A percentile compares a stretch with the other conserved stretches of the same genome.
Conservation (phyloP, 2,329 filamentous ascomycete genomes). For the Pestalotiopsis fici region DNA sequence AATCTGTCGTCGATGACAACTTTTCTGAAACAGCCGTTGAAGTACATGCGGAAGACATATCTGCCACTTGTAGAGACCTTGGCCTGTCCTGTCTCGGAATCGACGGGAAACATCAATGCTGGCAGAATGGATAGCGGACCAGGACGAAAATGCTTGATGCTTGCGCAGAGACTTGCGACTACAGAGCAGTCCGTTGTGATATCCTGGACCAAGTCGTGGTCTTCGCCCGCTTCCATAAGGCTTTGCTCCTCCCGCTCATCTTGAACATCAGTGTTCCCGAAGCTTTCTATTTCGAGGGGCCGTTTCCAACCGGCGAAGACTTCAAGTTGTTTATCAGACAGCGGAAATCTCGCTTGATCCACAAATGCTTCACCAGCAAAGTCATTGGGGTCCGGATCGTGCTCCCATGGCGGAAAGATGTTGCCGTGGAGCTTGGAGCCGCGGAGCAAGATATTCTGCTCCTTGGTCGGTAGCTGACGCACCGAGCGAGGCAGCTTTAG, state of each 20-base stretch:
- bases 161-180: constrained; percentile 89
- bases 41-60: constrained; percentile 90
- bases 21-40: constrained; percentile 89
- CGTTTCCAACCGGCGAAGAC: constrained; percentile 86
- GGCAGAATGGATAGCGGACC: constrained; percentile 70
- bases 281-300: constrained; percentile 61
- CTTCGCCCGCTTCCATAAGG: constrained; percentile 41
- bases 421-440: constrained; percentile 81
- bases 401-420: constrained; percentile 84
- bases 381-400: constrained; percentile 57
- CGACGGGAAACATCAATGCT: constrained; percentile 75
- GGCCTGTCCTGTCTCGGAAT: constrained; percentile 58
- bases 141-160: constrained; percentile 68
- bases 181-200: constrained; percentile 96
- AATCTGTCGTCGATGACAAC: constrained; percentile 92
- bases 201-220: constrained; percentile 89
- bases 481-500: constrained; percentile 43
- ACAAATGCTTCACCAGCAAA: constrained; percentile 69
- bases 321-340: constrained; percentile 73
- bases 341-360: constrained; percentile 67
- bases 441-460: constrained; percentile 76
- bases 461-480: constrained; percentile 65
- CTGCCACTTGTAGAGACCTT: constrained; percentile 76
- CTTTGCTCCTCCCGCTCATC: constrained; percentile 6
- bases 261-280: constrained; percentile 1